Percentiles rank a stretch among this genome's conserved stretches.
Evolutionary conservation across 2,329 filamentous ascomycete species (phyloP).

Genomic region (Verticillium nonalfalfae): DNA sequence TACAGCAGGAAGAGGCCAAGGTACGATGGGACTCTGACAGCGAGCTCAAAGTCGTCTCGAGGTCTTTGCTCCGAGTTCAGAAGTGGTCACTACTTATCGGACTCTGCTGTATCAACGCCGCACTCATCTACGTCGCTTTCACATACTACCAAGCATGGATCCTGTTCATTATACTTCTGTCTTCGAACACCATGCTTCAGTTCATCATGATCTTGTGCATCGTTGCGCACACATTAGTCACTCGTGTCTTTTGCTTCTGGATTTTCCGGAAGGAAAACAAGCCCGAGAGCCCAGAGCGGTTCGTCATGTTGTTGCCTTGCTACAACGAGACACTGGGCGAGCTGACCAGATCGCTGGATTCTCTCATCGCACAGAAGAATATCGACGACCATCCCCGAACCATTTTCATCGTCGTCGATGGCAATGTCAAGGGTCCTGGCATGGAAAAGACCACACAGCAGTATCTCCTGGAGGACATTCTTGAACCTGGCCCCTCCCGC

Average conservation of each 20-base stretch:
- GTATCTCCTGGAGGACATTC: slow-evolving; percentile 39
- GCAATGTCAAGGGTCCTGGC: slow-evolving; percentile 36
- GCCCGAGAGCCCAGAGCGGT: slow-evolving; percentile 28
- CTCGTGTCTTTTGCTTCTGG: slow-evolving; percentile 21
- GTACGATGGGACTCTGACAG: slow-evolving; percentile 31
- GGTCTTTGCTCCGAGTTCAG: slow-evolving; percentile 26
- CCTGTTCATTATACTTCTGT: slow-evolving; percentile 36
- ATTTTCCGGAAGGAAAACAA: slow-evolving; percentile 21
- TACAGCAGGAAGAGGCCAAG: slow-evolving; percentile 30
- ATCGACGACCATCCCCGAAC: slow-evolving; percentile 32
- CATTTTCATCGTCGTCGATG: slow-evolving; percentile 42
- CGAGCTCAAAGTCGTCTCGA: slow-evolving; percentile 30
- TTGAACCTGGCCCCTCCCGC: slow-evolving; percentile 24
- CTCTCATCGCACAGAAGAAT: slow-evolving; percentile 34
- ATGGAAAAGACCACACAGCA: slow-evolving; percentile 41
- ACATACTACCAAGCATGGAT: slow-evolving; percentile 33
- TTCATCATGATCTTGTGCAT: slow-evolving; percentile 34
- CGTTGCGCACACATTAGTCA: slow-evolving; percentile 21
- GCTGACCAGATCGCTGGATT: slow-evolving; percentile 35
- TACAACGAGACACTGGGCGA: slow-evolving; percentile 42
- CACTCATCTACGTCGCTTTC: slow-evolving; percentile 27
- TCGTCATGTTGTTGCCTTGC: slow-evolving; percentile 40
- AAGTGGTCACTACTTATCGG: slow-evolving; percentile 32
- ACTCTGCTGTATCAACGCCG: slow-evolving; percentile 24
- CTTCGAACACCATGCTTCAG: slow-evolving; percentile 37